Percentiles rank a stretch among this genome's conserved stretches.
Evolutionary conservation across 352 stramenopile species (phyloP).

Genomic region (Pythium dissotocum): DNA sequence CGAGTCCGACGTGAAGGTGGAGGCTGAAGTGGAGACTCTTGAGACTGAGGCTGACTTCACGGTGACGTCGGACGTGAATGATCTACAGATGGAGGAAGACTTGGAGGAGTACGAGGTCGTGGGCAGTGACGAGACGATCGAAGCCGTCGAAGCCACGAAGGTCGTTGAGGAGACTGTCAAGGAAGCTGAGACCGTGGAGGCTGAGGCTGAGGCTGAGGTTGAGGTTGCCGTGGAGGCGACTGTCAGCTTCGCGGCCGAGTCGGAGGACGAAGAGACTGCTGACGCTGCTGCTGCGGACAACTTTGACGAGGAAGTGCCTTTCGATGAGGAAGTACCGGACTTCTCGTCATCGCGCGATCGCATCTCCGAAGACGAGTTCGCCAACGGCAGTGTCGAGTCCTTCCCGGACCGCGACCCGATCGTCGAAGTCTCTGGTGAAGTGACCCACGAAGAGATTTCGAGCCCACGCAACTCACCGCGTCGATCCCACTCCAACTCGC

Average conservation of each 20-base stretch:
- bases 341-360: not conserved
- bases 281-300: not conserved
- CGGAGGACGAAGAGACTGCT: not conserved
- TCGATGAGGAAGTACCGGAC: not conserved
- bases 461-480: constrained; percentile 10
- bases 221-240: not conserved
- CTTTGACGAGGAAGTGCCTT: not conserved
- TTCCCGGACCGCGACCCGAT: constrained; percentile 24
- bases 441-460: constrained; percentile 23
- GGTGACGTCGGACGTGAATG: not conserved
- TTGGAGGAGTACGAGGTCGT: constrained; percentile 4
- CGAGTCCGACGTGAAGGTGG: constrained; percentile 10
- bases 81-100: constrained; percentile 10
- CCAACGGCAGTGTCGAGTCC: not conserved
- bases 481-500: constrained; percentile 9
- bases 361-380: constrained; percentile 15
- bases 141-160: not conserved
- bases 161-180: not conserved
- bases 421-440: constrained; percentile 26
- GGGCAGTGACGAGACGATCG: not conserved
- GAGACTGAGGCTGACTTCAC: not conserved
- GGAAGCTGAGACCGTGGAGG: not conserved
- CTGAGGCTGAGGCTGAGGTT: not conserved
- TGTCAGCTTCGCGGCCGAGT: not conserved
- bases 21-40: constrained; percentile 15